Base-by-base conservation (phyloP, 164 flowering plant species). In the Tetrastigma voinierianum region DNA sequence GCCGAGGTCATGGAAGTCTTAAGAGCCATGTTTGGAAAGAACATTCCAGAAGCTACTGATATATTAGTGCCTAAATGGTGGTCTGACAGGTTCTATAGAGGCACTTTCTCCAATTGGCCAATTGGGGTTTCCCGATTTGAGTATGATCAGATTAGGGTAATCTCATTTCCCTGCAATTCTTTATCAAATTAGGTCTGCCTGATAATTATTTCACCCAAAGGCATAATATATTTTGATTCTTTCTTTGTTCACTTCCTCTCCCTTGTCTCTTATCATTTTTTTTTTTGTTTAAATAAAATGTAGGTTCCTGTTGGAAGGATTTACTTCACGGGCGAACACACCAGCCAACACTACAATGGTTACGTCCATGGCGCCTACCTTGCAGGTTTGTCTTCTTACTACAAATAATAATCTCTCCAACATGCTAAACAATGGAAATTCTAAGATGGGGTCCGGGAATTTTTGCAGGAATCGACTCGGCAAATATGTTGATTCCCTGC, bases 1-100 rank as follows among this genome's bases (percentile, higher is more conserved):
- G 77, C 62, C 60, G 98, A 94, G 67, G 96, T 89, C 15, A 90
- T 94, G 95, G 81, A 63, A n/a, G 97, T 86, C 5, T 83, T 94
- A 7, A 83, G 87, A 61, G 87, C 84, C 78, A 94, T 91, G 93
- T 94, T 94, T 78, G 98, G 98, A 23, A 82, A 82, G 24, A 67
- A 84, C 54, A 77, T 91, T 60, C 98, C 96, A 5, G 74, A 83
- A 54, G 96, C 98, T 63, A 79, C 70, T 0, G 81, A 85, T 57
- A 90, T 94, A 40, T 82, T 86, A 18, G 96, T 94, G 55, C 98
- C 98, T 45, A 90, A 89, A n/a, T 94, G 98, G 98, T 94, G 94
- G 94, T 90, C 76, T 71, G 88, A 94, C 71, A 77, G 93, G 40
- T 94, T 94, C 80, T 97, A 94, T 78, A 86, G 93, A 46, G 95